These are phyloP conservation scores for Oryza meyeriana DNA, from an alignment of 176 grass and related monocot species.

Conservation along the genomic window DNA sequence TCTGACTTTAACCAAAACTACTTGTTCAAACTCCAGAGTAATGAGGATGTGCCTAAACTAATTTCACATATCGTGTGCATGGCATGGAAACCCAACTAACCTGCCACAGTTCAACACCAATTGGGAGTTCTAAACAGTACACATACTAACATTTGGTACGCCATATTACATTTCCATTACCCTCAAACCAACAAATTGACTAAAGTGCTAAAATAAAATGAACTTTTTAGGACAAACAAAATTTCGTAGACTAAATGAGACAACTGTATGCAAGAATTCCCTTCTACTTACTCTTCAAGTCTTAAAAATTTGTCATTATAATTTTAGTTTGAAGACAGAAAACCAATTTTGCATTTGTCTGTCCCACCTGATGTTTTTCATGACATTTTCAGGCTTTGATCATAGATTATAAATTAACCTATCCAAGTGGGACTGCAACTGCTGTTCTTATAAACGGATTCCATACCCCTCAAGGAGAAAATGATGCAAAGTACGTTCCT, in stretches of 20 bases:
- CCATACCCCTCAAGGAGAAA: slow-evolving; percentile 79
- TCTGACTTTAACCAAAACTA: background rate
- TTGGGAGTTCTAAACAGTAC: background rate
- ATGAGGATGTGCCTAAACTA: background rate
- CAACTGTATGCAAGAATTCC: background rate
- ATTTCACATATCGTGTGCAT: background rate
- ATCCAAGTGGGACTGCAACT: slow-evolving; percentile 88
- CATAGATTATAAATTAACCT: slow-evolving; percentile 81
- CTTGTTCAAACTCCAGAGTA: background rate
- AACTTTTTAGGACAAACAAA: background rate
- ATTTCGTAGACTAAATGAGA: background rate
- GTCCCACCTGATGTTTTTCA: background rate
- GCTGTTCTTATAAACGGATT: slow-evolving; percentile 94
- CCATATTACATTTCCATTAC: background rate
- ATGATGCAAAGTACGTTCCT: slow-evolving; percentile 59
- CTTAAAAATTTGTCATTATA: background rate
- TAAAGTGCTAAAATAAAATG: background rate
- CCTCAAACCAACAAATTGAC: background rate
- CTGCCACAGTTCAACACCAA: background rate
- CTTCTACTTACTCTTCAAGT: background rate
- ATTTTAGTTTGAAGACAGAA: background rate
- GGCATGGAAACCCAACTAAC: background rate
- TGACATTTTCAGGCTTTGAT: slow-evolving; percentile 68
- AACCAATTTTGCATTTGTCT: background rate
- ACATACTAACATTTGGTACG: background rate